Base-by-base conservation (phyloP, 768 basidiomycete genomes). In the Xerocomellus amylosporus region DNA sequence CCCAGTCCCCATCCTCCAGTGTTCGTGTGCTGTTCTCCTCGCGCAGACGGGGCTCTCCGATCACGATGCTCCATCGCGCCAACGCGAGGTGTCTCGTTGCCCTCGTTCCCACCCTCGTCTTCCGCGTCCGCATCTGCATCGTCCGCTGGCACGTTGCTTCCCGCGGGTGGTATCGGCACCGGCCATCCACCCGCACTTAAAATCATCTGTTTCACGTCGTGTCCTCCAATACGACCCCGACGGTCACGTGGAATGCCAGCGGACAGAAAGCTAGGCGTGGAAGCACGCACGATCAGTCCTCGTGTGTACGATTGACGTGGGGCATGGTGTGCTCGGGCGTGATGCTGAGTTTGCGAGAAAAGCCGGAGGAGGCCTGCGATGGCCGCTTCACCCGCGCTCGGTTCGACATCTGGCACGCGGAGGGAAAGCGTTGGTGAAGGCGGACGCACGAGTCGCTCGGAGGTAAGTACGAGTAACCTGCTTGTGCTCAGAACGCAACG, bases 1-100 rank as follows among this genome's bases (percentile, higher is more conserved):
- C 86, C 88, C 2, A 89, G 72, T 3, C 87, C 88, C 88, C 88
- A 90, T 14, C 88, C 88, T 13, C 86, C 85, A n/a, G 79, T 74
- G 56, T 81, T 84, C 15, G 76, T 78, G 37, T 61, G 69, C 8
- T 62, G 71, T 38, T 55, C 53, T 12, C 56, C 79, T 82, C 63
- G 20, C 77, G 76, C 51, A 15, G 39, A n/a, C 2, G 53, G 54
- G 14, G 38, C 49, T 24, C 51, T 52, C 26, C 36, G 49, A 2
- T 56, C 57, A 10, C 49, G 65, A 24, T 55, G 48, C 2, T 71
- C 69, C 48, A 89, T 75, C 63, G 81, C 79, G 43, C 77, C 69
- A 61, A 74, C 64, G 60, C 77, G 72, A 36, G 82, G 84, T 5
- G 80, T 86, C 60, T 86, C 84, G 43, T 78, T 80, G 10, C 80